These are phyloP conservation scores for Tolypocladium endophyticum DNA, from an alignment of 2,329 filamentous ascomycete species.

Conservation along the genomic window DNA sequence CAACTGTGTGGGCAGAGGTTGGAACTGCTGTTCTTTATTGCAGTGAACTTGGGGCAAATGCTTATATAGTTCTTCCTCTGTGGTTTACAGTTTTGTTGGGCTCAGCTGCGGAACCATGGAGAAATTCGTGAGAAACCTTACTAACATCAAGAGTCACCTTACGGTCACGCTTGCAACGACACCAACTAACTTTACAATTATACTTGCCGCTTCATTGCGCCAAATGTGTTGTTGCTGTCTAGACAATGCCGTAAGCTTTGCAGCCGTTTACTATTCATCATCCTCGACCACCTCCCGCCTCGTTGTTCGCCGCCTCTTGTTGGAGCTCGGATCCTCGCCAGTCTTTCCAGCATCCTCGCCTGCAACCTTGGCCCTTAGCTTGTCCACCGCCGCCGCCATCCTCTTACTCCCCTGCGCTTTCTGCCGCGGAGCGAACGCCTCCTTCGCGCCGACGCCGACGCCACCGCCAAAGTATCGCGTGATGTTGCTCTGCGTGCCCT, in stretches of 20 bases:
- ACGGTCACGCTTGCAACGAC: too few relatives aligned
- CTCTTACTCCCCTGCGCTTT: slow-evolving; percentile 55
- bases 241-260: neutral
- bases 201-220: neutral
- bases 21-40: too few relatives aligned
- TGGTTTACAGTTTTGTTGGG: too few relatives aligned
- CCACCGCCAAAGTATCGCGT: slow-evolving; percentile 79
- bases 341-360: neutral
- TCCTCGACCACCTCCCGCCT: slow-evolving; percentile 7
- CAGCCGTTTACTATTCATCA: slow-evolving; percentile 6
- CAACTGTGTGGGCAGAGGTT: too few relatives aligned
- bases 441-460: slow-evolving; percentile 56
- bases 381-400: slow-evolving; percentile 65
- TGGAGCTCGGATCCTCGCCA: neutral
- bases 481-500: slow-evolving; percentile 93
- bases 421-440: slow-evolving; percentile 61
- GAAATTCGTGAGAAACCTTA: too few relatives aligned
- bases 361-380: slow-evolving; percentile 37
- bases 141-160: too few relatives aligned
- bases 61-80: too few relatives aligned
- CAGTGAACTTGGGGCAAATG: too few relatives aligned
- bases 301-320: slow-evolving; percentile 11
- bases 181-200: neutral
- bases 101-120: too few relatives aligned
- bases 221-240: neutral